Percentiles rank a stretch among this genome's conserved stretches.
These are phyloP conservation scores for Coemansia sp. DNA, from an alignment of 192 early-diverging fungal species.

Conservation along the genomic window DNA sequence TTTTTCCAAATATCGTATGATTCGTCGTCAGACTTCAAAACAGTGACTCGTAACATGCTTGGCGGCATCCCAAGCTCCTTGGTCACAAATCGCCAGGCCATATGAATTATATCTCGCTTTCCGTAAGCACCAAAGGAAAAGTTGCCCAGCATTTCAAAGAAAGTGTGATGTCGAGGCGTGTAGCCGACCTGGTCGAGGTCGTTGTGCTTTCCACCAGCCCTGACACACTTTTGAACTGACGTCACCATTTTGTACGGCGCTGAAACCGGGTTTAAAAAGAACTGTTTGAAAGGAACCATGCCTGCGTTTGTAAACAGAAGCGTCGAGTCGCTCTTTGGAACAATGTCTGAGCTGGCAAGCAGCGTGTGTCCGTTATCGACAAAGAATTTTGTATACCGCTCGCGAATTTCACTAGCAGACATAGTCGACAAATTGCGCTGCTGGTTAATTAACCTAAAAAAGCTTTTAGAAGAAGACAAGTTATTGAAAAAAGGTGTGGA, in stretches of 20 bases:
- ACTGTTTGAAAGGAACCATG: constrained; percentile 97
- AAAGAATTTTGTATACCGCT: constrained; percentile 87
- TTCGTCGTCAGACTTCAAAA: constrained; percentile 84
- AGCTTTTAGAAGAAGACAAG: not conserved
- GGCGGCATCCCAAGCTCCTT: constrained; percentile 74
- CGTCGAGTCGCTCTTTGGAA: constrained; percentile 93
- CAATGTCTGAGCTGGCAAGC: constrained; percentile 78
- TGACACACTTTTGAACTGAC: constrained; percentile 97
- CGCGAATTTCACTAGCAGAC: constrained; percentile 71
- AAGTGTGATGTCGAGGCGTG: constrained; percentile 97
- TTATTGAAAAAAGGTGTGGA: not conserved
- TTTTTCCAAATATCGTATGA: constrained; percentile 75
- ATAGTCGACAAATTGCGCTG: constrained; percentile 17
- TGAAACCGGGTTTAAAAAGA: constrained; percentile 84
- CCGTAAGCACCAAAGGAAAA: constrained; percentile 99
- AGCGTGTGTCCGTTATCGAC: constrained; percentile 65
- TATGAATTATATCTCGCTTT: constrained; percentile 85
- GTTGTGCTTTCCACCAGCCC: constrained; percentile 98
- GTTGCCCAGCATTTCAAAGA: constrained; percentile 99
- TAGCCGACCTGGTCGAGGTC: constrained; percentile 97
- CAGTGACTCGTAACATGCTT: constrained; percentile 89
- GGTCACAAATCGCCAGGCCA: constrained; percentile 91
- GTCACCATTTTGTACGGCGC: constrained; percentile 83
- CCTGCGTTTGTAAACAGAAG: constrained; percentile 95
- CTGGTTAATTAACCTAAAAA: not conserved